Base-by-base conservation (phyloP, 78 protist species). In the Monosiga brevicollis region DNA sequence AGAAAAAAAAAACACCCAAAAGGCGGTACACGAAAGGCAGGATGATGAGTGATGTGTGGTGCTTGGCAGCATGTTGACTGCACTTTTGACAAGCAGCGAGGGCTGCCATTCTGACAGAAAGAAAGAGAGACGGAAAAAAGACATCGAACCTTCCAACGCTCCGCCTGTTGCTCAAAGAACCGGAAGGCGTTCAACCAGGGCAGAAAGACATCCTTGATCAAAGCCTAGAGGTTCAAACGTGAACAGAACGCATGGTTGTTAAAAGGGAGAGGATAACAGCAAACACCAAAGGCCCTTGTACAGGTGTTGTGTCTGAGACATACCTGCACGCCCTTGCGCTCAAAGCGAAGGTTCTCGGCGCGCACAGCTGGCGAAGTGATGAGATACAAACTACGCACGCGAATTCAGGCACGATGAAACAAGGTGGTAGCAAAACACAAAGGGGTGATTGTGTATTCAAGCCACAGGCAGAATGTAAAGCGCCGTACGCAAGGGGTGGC, bases 341-440 rank as follows among this genome's bases (percentile, higher is more conserved):
- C 84, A 95, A 96, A 96, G 77, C 91, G 86, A 34, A 98, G 89
- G 20, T 73, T n/a, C 77, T 97, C 98, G 76, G 97, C 99, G 39
- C 96, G 84, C 43, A 98, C 99, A 32, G 94, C 99, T 72, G 99
- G 99, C 35, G 98, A 95, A 88, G 90, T 91, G 95, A 97, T 96
- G 43, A 98, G 94, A 84, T 96, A 98, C 78, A 98, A 87, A 29
- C 92, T 79, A 42, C 73, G 79, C 10, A 71, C 39, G 1, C 62
- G 29, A 49, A 15, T 6, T 6, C 62, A 49, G 15, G 6, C 62
- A 15, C 15, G 62, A 15, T 49, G 62, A 6, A 49, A 49, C 15
- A 6, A 20, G 62, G 62, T 49, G 62, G 62, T 49, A 15, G 62
- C 15, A 15, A 15, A 20, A 15, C 29, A 20, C 29, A 15, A 20